Evolutionary conservation across 768 basidiomycete genomes (phyloP).

Genomic region (Lactarius evosmus): DNA sequence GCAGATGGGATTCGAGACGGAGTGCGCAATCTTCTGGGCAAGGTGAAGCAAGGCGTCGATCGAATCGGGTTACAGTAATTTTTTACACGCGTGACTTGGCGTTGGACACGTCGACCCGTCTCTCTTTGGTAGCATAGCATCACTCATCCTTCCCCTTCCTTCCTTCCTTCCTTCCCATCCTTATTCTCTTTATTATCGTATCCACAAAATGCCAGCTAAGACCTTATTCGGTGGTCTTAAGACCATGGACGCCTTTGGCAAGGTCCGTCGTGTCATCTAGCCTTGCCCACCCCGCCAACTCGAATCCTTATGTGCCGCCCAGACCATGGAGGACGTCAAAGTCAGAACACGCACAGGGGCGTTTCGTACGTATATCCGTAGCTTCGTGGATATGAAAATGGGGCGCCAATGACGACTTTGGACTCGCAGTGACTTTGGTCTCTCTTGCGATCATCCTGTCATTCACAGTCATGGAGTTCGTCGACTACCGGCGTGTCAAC

Average conservation of each 20-base stretch:
- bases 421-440: constrained; percentile 77
- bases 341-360: constrained; percentile 96
- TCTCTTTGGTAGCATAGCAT: neutral
- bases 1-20: constrained; percentile 90
- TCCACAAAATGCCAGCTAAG: constrained; percentile 58
- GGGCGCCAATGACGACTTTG: constrained; percentile 17
- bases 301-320: constrained; percentile 4
- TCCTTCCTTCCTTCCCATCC: neutral
- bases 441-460: constrained; percentile 90
- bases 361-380: constrained; percentile 54
- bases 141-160: neutral
- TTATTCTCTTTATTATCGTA: constrained; percentile 20
- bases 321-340: constrained; percentile 99
- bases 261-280: constrained; percentile 51
- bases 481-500: constrained; percentile 87
- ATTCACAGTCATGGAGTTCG: constrained; percentile 89
- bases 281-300: neutral
- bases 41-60: constrained; percentile 84
- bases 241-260: constrained; percentile 98
- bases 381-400: neutral
- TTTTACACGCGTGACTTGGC: constrained; percentile 11
- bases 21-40: constrained; percentile 80
- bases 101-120: constrained; percentile 11
- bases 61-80: constrained; percentile 40
- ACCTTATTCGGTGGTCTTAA: constrained; percentile 74